Evolutionary conservation across 768 basidiomycete genomes (phyloP).

Genomic region (Pisolithus sp.): DNA sequence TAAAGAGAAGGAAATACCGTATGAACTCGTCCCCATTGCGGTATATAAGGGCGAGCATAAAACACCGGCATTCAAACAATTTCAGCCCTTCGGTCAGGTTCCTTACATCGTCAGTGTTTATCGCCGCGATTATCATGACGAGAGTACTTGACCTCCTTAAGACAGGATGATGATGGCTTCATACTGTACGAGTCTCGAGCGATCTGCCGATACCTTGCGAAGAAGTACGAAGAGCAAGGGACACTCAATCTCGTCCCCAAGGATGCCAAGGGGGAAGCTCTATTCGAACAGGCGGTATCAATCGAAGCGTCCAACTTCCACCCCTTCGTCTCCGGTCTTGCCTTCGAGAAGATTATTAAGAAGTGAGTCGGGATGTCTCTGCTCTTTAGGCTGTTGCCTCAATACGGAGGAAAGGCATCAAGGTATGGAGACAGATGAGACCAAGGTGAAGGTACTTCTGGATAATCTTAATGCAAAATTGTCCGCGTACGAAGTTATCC

Average conservation of each 20-base stretch:
- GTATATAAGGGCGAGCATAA: conserved; percentile 15
- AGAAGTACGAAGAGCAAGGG: conserved; percentile 20
- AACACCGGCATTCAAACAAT: conserved; percentile 11
- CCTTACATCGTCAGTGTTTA: conserved; percentile 19
- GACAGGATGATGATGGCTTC: conserved; percentile 46
- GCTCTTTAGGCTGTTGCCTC: conserved; percentile 2
- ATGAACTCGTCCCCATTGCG: conserved; percentile 19
- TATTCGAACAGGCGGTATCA: conserved; percentile 20
- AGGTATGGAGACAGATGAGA: conserved; percentile 19
- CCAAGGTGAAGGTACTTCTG: conserved; percentile 17
- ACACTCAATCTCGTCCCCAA: conserved; percentile 14
- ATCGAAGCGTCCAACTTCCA: conserved; percentile 40
- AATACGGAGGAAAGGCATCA: neutral
- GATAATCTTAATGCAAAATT: conserved; percentile 32
- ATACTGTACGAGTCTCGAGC: conserved; percentile 22
- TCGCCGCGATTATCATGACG: neutral
- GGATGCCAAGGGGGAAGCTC: conserved; percentile 8
- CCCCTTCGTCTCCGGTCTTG: conserved; percentile 34
- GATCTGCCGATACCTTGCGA: conserved; percentile 27
- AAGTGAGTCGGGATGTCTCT: conserved; percentile 27
- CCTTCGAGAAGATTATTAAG: conserved; percentile 46
- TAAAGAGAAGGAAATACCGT: conserved; percentile 8
- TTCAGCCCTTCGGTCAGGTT: conserved; percentile 32
- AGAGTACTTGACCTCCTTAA: neutral
- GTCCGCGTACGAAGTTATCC: conserved; percentile 46